Base-by-base conservation (phyloP, 805 yeast genomes). In the Ogataea ganodermae region DNA sequence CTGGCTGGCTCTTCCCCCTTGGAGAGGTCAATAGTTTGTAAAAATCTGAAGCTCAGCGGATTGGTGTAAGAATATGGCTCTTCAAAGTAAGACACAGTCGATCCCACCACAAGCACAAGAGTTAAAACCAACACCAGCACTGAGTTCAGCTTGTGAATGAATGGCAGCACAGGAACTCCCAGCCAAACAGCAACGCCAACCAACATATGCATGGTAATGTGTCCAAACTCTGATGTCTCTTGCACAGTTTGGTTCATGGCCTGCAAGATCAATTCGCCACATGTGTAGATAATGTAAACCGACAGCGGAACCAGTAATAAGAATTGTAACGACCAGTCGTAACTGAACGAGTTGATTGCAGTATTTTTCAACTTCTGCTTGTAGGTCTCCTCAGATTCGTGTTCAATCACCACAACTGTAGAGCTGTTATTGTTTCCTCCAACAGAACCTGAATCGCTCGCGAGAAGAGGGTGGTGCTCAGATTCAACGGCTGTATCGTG, bases 261-360 rank as follows among this genome's bases (percentile, higher is more conserved):
- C 48, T 81, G 83, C 27, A 88, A 60, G 1, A 82, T 58, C 48
- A 86, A 65, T 49, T 73, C 76, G 5, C 85, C 83, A 30, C 75
- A 66, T 46, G 78, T 75, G 56, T 79, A 75, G n/a, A 83, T 59
- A 28, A 84, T 59, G 27, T 77, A 73, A 2, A 82, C 69, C 1
- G 85, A 68, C 12, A 84, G 44, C 2, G 97, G 96, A 12, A 85
- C 88, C 14, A 84, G 62, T 1, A 83, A 51, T 26, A 87, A 54
- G 58, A 79, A 89, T 63, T 90, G 96, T 14, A 88, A 53, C 13
- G 84, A 74, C 96, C 97, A 90, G 58, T 86, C 96, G 60, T 85
- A 88, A 33, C 83, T 77, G 39, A 78, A 75, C 4, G 81, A 77
- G 42, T 69, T 72, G 31, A 66, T 46, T 7, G 71, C 71, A 4